Evolutionary conservation across 176 grass and related monocot species (phyloP), one percentile per base, ranked within the genome.

Genomic region (Aegilops sharonensis): DNA sequence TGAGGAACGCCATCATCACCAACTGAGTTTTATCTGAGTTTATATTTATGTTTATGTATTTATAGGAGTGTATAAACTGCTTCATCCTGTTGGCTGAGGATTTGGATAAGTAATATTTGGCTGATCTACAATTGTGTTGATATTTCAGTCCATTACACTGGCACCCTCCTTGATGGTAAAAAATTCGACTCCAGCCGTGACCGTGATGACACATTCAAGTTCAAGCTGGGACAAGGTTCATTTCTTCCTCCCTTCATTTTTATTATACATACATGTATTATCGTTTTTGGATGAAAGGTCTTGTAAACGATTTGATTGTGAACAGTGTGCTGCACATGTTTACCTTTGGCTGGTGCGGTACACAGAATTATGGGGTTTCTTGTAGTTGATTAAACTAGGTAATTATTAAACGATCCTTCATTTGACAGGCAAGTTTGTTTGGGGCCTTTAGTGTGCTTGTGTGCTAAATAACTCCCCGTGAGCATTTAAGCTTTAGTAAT

Each of bases 141-240:
- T 66, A 48, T 82, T 90, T 73, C 84, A 98, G 96, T 98, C 74
- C 96, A 98, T 86, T 98, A 98, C 86, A 98, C 96, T 27, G 96
- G 96, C 6, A 98, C 96, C 6, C 91, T 98, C n/a, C 90, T 95
- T 67, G 96, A 98, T 79, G 96, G 93, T n/a, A 98, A 90, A 61
- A 95, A 98, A 87, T 98, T 98, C 4, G 96, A 98, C 71, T 98
- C 96, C 5, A 98, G 96, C 83, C 91, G 96, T 31, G 96, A 95
- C 72, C 89, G 96, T 7, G 88, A 83, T 30, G 84, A 83, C 10
- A 84, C 96, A 47, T 98, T 98, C 91, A 98, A 98, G 69, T 98
- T 98, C 82, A 98, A 94, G 90, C 80, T 98, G 42, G 96, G 96
- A 43, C 96, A 98, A 95, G 96, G 96, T 98, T 71, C 9, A 20